Conservation (phyloP, 2,329 filamentous ascomycete species). For the Fusarium sp. region DNA sequence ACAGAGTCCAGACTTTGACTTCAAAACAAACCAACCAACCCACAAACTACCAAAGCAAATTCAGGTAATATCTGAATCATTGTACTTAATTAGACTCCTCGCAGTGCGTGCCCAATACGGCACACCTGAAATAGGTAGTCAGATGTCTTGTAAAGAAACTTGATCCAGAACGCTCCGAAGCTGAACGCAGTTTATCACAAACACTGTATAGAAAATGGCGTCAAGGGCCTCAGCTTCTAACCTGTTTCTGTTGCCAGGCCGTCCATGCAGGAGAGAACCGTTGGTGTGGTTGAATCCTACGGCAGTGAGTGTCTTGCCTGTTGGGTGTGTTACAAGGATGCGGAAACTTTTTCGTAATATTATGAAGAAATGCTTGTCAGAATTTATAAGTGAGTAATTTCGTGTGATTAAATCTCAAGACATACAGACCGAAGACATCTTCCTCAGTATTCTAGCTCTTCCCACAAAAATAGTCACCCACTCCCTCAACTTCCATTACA, state of each 20-base stretch:
- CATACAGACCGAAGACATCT: background rate
- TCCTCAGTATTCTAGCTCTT: background rate
- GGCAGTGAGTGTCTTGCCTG: background rate
- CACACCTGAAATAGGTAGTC: background rate
- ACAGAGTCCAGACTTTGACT: background rate
- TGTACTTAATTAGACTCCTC: background rate
- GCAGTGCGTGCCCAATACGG: slow-evolving; percentile 25
- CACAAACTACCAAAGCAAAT: background rate
- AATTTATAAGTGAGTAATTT: background rate
- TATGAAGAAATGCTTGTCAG: background rate
- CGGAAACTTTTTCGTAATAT: background rate
- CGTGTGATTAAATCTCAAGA: background rate
- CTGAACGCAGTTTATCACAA: slow-evolving; percentile 10
- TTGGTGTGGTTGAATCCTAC: slow-evolving; percentile 21
- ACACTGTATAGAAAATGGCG: slow-evolving; percentile 35
- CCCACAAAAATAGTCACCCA: background rate
- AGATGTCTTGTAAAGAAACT: slow-evolving; percentile 15
- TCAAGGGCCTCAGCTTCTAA: slow-evolving; percentile 17
- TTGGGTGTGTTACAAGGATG: background rate
- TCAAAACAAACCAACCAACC: background rate
- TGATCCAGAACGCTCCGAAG: background rate
- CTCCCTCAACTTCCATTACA: background rate
- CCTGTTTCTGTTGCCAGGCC: slow-evolving; percentile 6
- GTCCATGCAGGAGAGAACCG: slow-evolving; percentile 8
- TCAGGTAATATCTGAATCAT: background rate